Conservation (phyloP, 2,329 filamentous ascomycete species). For the Colletotrichum costaricense region DNA sequence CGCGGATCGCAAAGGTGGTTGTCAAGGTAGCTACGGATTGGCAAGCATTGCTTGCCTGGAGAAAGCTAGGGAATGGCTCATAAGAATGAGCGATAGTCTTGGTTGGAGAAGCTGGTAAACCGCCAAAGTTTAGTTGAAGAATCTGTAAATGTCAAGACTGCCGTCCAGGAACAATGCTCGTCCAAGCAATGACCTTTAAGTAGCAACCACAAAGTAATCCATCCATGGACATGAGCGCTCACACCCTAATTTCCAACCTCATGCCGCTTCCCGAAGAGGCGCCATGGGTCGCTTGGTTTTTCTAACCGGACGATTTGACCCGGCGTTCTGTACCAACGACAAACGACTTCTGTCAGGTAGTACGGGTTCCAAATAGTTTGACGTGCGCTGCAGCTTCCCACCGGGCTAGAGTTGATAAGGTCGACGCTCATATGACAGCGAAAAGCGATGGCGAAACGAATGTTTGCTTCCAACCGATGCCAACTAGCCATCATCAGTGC, state of each 20-base stretch:
- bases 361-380: neutral
- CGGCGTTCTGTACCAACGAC: neutral
- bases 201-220: neutral
- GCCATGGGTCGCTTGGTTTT: neutral
- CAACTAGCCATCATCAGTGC: neutral
- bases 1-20: neutral
- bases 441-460: neutral
- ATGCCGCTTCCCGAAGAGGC: neutral
- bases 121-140: neutral
- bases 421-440: neutral
- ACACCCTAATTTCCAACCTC: neutral
- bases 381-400: neutral
- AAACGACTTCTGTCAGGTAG: neutral
- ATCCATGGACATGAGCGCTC: neutral
- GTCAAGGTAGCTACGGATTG: neutral
- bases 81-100: neutral
- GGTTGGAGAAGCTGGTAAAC: too few species aligned
- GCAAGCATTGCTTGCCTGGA: too few species aligned
- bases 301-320: neutral
- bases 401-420: neutral
- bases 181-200: neutral
- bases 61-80: neutral
- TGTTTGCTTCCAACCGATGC: neutral
- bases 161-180: neutral
- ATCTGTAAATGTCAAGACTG: neutral